Conservation (phyloP, 2,329 filamentous ascomycete genomes). For the Proliferodiscus dingleyae region DNA sequence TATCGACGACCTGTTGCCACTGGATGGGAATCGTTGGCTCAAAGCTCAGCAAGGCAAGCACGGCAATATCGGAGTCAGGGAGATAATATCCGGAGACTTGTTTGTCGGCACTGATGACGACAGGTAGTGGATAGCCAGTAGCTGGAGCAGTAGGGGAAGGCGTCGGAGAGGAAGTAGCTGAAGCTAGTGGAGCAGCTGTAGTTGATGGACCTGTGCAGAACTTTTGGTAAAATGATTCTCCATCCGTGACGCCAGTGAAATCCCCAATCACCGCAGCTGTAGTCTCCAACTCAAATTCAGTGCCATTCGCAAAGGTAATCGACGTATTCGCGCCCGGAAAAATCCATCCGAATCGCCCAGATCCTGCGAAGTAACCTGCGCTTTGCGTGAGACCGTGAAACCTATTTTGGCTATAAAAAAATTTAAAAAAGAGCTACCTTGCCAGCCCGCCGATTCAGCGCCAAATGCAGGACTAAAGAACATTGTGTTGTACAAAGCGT, state of each 20-base stretch:
- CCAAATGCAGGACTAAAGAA: constrained; percentile 24
- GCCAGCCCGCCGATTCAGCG: constrained; percentile 17
- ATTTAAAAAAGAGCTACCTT: constrained; percentile 2
- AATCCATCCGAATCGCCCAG: constrained; percentile 26
- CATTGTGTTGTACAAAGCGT: constrained; percentile 35
- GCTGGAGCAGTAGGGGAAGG: not conserved
- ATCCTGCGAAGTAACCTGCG: constrained; percentile 32
- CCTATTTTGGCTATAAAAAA: too few species aligned
- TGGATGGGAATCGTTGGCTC: constrained; percentile 6
- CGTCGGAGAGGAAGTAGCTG: not conserved
- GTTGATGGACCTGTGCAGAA: constrained; percentile 11
- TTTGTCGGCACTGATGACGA: constrained; percentile 9
- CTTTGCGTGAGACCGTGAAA: not conserved
- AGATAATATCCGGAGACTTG: constrained; percentile 17
- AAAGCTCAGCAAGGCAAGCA: constrained; percentile 11
- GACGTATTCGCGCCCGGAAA: constrained; percentile 34
- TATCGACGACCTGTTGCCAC: constrained; percentile 15
- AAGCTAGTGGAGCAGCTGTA: not conserved
- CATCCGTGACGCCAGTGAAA: constrained; percentile 23
- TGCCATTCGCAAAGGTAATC: constrained; percentile 35
- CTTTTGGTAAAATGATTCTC: constrained; percentile 12
- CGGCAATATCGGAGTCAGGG: constrained; percentile 11
- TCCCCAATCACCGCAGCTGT: constrained; percentile 30
- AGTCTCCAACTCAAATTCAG: constrained; percentile 28
- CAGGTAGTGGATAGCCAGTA: constrained; percentile 13